A percentile compares a stretch with the other conserved stretches of the same genome.
Conservation (phyloP, 805 yeast genomes). For the Huiozyma naganishii region DNA sequence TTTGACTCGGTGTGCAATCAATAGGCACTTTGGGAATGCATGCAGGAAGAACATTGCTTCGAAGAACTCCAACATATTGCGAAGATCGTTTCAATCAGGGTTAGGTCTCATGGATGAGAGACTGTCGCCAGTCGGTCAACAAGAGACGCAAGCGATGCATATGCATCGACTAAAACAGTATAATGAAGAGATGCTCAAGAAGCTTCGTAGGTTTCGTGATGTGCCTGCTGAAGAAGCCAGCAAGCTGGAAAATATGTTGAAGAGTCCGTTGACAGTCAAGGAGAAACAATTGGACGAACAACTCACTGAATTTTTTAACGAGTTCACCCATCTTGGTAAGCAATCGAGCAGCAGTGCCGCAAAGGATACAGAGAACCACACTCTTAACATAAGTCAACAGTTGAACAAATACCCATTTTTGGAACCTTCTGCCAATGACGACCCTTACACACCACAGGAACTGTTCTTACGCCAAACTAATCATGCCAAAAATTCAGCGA, state of each 20-base stretch:
- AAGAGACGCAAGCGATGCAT: too few relatives aligned
- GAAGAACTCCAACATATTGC: not conserved
- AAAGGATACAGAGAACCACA: not conserved
- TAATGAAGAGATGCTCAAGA: constrained; percentile 11
- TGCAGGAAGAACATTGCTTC: not conserved
- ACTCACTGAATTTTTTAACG: constrained; percentile 19
- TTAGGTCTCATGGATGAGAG: not conserved
- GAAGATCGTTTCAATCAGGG: not conserved
- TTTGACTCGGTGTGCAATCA: too few relatives aligned
- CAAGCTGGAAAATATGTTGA: constrained; percentile 1
- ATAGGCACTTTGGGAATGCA: too few relatives aligned
- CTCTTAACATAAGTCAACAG: constrained; percentile 2
- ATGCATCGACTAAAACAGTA: constrained; percentile 5
- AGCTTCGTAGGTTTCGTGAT: not conserved
- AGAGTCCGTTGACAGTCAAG: constrained; percentile 10
- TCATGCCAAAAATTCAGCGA: constrained; percentile 43
- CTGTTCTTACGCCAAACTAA: constrained; percentile 62
- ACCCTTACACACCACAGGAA: constrained; percentile 70
- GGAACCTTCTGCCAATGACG: constrained; percentile 45
- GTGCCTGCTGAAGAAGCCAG: constrained; percentile 2
- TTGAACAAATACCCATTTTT: constrained; percentile 41
- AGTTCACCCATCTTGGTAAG: constrained; percentile 9
- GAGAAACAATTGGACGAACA: constrained; percentile 26
- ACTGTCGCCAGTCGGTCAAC: too few relatives aligned
- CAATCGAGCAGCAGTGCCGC: constrained; percentile 11